phyloP scores from a whole-genome alignment of 2,329 filamentous ascomycete species.

The Trichoderma sp. region DNA sequence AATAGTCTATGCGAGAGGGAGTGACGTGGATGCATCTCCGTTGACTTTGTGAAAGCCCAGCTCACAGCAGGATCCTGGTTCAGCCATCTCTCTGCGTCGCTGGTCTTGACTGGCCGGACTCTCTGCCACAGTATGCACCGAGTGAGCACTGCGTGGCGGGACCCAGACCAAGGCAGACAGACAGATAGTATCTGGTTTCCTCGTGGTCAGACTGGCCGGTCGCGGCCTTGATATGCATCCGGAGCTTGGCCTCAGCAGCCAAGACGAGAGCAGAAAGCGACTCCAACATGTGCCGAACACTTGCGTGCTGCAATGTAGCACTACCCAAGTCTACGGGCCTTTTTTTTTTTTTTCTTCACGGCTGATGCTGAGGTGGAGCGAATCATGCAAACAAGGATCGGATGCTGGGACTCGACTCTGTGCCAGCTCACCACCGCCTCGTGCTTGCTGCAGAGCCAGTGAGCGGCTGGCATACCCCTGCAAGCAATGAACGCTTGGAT shows the following conservation, averaged over 20 bases:
- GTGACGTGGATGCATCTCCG: conserved; percentile 14
- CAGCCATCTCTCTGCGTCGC: not conserved
- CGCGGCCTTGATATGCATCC: conserved; percentile 19
- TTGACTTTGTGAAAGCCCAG: not conserved
- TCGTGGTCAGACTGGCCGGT: conserved; percentile 16
- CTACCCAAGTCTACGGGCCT: not conserved
- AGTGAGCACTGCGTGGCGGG: conserved; percentile 9
- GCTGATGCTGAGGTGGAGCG: conserved; percentile 6
- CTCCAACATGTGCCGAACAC: not conserved
- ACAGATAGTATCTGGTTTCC: not conserved
- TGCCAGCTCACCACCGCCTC: conserved; percentile 24
- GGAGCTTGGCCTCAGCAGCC: not conserved
- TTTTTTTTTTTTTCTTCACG: not conserved
- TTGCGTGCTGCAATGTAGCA: not conserved
- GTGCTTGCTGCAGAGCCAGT: conserved; percentile 18
- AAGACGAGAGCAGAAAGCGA: not conserved
- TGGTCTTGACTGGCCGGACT: not conserved
- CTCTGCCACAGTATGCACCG: conserved; percentile 1
- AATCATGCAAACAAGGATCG: conserved; percentile 2
- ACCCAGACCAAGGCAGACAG: conserved; percentile 2
- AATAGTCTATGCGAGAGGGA: not conserved
- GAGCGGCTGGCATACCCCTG: conserved; percentile 7
- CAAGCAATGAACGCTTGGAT: conserved; percentile 15
- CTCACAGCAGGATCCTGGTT: not conserved
- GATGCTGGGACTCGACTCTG: conserved; percentile 8